These are phyloP conservation scores for Candida ascalaphidarum DNA, from an alignment of 805 yeast genomes.

Conservation along the genomic window DNA sequence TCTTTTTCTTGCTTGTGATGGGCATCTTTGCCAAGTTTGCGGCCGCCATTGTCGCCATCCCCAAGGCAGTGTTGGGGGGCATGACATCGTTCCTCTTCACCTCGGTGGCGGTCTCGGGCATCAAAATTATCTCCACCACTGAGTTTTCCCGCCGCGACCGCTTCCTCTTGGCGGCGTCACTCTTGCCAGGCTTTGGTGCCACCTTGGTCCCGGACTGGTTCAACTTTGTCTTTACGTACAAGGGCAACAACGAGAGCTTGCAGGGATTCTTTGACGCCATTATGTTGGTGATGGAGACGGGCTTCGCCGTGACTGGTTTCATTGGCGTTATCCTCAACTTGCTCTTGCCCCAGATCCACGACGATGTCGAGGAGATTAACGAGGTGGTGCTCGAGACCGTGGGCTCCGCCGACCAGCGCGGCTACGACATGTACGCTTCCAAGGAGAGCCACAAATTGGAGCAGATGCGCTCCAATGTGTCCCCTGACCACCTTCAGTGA, in stretches of 20 bases:
- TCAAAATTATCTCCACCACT: conserved; percentile 53
- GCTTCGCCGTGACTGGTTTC: conserved; percentile 64
- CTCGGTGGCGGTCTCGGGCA: conserved; percentile 69
- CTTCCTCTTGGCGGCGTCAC: conserved; percentile 57
- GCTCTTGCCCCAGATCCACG: conserved; percentile 50
- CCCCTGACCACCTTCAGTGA: too few relatives aligned
- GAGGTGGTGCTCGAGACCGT: conserved; percentile 36
- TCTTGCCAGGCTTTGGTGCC: conserved; percentile 62
- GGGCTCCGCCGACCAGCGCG: conserved; percentile 32
- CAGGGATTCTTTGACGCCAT: conserved; percentile 63
- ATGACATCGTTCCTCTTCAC: conserved; percentile 75
- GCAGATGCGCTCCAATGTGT: conserved; percentile 10
- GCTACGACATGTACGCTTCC: conserved; percentile 19
- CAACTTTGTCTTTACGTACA: conserved; percentile 52
- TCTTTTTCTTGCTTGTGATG: conserved; percentile 74
- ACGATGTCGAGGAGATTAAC: conserved; percentile 39
- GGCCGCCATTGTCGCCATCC: conserved; percentile 67
- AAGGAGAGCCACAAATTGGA: conserved; percentile 24
- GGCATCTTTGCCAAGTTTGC: conserved; percentile 59
- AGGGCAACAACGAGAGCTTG: conserved; percentile 49
- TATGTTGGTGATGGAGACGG: conserved; percentile 61
- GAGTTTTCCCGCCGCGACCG: conserved; percentile 68
- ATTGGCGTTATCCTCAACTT: conserved; percentile 54
- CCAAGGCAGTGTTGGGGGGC: conserved; percentile 59
- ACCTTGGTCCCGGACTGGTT: conserved; percentile 62